A percentile compares a stretch with the other conserved stretches of the same genome.
phyloP scores from a whole-genome alignment of 139 green algal species.

The Picochlorum sp. region DNA sequence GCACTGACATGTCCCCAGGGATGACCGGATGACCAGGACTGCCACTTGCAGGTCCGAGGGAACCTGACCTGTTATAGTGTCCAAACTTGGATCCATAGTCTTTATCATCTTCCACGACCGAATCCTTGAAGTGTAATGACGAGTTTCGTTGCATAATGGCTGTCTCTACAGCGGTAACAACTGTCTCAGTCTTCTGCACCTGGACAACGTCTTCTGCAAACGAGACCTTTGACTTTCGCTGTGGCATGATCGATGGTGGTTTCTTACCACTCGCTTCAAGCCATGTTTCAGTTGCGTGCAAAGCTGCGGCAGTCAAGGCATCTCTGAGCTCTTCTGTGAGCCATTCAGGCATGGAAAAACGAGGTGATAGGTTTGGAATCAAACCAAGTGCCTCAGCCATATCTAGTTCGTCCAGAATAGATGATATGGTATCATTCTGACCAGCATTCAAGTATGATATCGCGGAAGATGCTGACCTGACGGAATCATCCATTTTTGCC shows the following conservation, averaged over 20 bases:
- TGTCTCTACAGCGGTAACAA: neutral
- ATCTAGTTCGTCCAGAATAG: neutral
- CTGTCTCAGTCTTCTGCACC: neutral
- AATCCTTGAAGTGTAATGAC: slow-evolving; percentile 18
- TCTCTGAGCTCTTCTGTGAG: neutral
- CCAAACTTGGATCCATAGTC: slow-evolving; percentile 29
- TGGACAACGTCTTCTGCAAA: neutral
- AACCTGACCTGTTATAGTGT: slow-evolving; percentile 23
- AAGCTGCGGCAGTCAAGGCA: neutral
- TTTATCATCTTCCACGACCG: slow-evolving; percentile 2
- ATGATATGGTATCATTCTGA: neutral
- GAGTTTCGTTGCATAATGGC: slow-evolving; percentile 7
- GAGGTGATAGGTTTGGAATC: neutral
- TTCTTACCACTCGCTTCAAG: slow-evolving; percentile 1
- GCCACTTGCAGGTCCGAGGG: neutral
- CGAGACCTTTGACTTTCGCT: slow-evolving; percentile 10
- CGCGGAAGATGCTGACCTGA: neutral
- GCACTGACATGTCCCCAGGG: neutral
- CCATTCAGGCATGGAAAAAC: neutral
- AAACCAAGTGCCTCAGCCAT: neutral
- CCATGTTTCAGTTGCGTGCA: neutral
- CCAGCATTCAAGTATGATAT: slow-evolving; percentile 1
- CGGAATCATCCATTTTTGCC: neutral
- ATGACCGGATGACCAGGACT: neutral
- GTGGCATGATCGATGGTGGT: slow-evolving; percentile 7